Percentiles rank a stretch among this genome's conserved stretches.
These are phyloP conservation scores for Kluyveromyces siamensis DNA, from an alignment of 805 yeast species.

Conservation along the genomic window DNA sequence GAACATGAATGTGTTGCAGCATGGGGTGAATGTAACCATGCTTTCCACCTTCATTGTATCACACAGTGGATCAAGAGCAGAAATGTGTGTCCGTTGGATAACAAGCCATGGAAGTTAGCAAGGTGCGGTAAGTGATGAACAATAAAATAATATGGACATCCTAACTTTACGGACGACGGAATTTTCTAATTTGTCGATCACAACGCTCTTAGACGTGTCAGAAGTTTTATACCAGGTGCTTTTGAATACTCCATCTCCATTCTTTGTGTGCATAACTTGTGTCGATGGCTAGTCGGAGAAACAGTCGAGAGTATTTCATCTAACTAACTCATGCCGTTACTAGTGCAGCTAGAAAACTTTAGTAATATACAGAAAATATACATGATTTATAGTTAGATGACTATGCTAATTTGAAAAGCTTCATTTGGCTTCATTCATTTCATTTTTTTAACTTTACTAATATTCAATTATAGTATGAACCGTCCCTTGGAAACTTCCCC, in stretches of 20 bases:
- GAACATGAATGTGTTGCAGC: conserved; percentile 85
- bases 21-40: conserved; percentile 95
- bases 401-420: neutral
- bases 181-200: too few species aligned
- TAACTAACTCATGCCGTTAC: too few species aligned
- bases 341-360: neutral
- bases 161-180: too few species aligned
- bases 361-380: neutral
- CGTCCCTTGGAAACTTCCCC: conserved; percentile 47
- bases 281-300: too few species aligned
- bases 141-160: too few species aligned
- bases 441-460: neutral
- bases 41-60: conserved; percentile 97
- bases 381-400: neutral
- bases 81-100: conserved; percentile 94
- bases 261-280: too few species aligned
- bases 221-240: too few species aligned
- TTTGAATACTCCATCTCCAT: too few species aligned
- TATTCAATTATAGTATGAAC: conserved; percentile 27
- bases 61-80: conserved; percentile 91
- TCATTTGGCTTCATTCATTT: neutral
- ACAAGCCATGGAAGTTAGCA: conserved; percentile 74
- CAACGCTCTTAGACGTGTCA: too few species aligned
- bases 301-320: too few species aligned
- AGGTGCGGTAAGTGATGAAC: conserved; percentile 55